These are phyloP conservation scores for Chlamydomonas asymmetrica DNA, from an alignment of 139 green algal species.

Conservation along the genomic window DNA sequence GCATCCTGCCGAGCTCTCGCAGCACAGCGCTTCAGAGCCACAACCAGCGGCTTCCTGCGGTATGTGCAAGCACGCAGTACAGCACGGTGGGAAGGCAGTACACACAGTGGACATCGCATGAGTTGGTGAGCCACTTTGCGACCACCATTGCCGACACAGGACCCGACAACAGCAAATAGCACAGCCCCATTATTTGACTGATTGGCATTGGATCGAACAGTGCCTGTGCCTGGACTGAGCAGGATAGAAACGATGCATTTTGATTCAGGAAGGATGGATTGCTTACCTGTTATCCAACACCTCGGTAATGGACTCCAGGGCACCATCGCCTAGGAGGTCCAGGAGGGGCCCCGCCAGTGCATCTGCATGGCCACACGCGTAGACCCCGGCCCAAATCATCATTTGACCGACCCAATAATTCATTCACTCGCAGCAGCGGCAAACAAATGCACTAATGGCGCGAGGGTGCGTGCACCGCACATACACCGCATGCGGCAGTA, in stretches of 20 bases:
- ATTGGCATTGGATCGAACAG: not conserved
- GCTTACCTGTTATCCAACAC: constrained; percentile 62
- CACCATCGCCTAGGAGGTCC: constrained; percentile 78
- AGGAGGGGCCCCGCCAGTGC: constrained; percentile 74
- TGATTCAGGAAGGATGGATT: not conserved
- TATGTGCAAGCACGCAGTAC: not conserved
- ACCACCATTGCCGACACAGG: not conserved
- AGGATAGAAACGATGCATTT: not conserved
- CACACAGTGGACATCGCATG: no score
- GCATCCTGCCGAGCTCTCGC: constrained; percentile 29
- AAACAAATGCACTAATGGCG: no score
- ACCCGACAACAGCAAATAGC: not conserved
- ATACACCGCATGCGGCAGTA: constrained; percentile 8
- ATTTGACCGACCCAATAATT: no score
- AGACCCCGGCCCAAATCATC: constrained; percentile 31
- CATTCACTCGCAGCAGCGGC: constrained; percentile 19
- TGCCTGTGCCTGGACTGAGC: not conserved
- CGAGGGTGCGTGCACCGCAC: no score
- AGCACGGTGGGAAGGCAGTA: no score
- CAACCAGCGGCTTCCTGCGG: constrained; percentile 26
- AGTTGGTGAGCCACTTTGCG: not conserved
- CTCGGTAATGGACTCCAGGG: constrained; percentile 70
- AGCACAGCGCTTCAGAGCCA: constrained; percentile 14
- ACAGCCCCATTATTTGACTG: not conserved
- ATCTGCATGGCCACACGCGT: constrained; percentile 15